Percentiles rank a stretch among this genome's conserved stretches.
Evolutionary conservation across 2,329 filamentous ascomycete species (phyloP).

Genomic region (Fusarium sp.): DNA sequence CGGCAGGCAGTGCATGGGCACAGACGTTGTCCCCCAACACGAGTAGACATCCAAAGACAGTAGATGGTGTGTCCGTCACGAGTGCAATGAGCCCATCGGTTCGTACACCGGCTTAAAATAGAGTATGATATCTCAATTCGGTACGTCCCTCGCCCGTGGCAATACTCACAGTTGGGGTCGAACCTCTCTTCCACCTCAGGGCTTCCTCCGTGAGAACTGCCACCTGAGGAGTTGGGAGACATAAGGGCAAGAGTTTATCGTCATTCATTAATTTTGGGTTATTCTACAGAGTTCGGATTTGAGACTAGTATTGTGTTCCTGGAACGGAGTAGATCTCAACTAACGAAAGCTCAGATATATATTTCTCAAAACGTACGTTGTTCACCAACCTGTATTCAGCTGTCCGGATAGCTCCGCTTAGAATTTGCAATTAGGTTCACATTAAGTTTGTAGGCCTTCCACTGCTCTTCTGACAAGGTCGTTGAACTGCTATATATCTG

Average conservation of each 20-base stretch:
- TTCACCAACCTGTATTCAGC: not conserved
- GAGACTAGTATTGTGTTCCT: not conserved
- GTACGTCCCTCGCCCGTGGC: not conserved
- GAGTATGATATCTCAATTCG: not conserved
- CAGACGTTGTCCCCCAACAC: not conserved
- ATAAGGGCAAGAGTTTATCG: not conserved
- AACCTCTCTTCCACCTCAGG: not conserved
- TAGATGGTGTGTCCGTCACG: not conserved
- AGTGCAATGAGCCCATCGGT: not conserved
- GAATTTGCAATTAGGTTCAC: too few species aligned
- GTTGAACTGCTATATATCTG: too few species aligned
- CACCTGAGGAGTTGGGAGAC: not conserved
- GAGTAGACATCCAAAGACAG: not conserved
- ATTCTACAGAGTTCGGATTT: not conserved
- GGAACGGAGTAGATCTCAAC: rapidly evolving
- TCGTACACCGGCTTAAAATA: not conserved
- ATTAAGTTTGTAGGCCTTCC: too few species aligned
- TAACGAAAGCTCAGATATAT: not conserved
- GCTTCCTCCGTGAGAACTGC: not conserved
- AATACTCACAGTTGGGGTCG: not conserved
- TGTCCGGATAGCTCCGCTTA: too few species aligned
- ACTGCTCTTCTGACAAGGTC: too few species aligned
- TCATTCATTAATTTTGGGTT: not conserved
- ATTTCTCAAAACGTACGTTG: rapidly evolving
- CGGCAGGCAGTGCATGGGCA: not conserved